These are phyloP conservation scores for Ceratocystis colombiana DNA, from an alignment of 2,329 filamentous ascomycete genomes.

Conservation along the genomic window DNA sequence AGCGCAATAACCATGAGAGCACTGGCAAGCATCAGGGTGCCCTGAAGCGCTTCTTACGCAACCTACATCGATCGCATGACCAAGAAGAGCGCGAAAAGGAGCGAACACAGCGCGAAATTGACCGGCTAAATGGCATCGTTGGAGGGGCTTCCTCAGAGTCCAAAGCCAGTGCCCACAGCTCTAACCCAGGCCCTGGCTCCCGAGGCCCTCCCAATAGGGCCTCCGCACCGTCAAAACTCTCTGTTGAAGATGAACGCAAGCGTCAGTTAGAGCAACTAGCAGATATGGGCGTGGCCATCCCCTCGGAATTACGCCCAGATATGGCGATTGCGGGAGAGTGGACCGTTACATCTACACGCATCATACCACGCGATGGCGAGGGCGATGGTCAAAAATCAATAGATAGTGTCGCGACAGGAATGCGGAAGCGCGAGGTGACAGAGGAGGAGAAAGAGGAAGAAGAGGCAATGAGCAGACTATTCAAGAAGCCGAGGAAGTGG, in stretches of 20 bases:
- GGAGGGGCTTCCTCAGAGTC: conserved; percentile 35
- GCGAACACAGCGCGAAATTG: conserved; percentile 71
- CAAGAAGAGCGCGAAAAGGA: conserved; percentile 72
- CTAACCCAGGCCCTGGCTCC: background rate
- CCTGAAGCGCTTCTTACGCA: conserved; percentile 80
- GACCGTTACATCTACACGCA: conserved; percentile 59
- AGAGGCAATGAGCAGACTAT: conserved; percentile 47
- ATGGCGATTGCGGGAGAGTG: conserved; percentile 86
- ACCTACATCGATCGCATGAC: conserved; percentile 77
- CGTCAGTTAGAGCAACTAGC: conserved; percentile 79
- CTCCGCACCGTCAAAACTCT: conserved; percentile 25
- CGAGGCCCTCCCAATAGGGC: conserved; percentile 18
- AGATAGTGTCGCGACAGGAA: conserved; percentile 44
- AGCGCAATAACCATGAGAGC: conserved; percentile 79
- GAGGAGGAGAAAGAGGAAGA: conserved; percentile 54
- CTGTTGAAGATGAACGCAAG: conserved; percentile 59
- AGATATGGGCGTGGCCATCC: conserved; percentile 75
- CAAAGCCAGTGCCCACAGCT: background rate
- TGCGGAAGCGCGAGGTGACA: conserved; percentile 52
- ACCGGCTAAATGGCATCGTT: conserved; percentile 70
- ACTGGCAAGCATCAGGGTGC: conserved; percentile 74
- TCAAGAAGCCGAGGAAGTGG: conserved; percentile 50
- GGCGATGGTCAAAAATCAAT: conserved; percentile 31
- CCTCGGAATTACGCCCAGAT: conserved; percentile 64
- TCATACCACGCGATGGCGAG: conserved; percentile 40